A percentile compares a stretch with the other conserved stretches of the same genome.
These are phyloP conservation scores for Lodderomyces beijingensis DNA, from an alignment of 1,139 yeast genomes.

Conservation along the genomic window DNA sequence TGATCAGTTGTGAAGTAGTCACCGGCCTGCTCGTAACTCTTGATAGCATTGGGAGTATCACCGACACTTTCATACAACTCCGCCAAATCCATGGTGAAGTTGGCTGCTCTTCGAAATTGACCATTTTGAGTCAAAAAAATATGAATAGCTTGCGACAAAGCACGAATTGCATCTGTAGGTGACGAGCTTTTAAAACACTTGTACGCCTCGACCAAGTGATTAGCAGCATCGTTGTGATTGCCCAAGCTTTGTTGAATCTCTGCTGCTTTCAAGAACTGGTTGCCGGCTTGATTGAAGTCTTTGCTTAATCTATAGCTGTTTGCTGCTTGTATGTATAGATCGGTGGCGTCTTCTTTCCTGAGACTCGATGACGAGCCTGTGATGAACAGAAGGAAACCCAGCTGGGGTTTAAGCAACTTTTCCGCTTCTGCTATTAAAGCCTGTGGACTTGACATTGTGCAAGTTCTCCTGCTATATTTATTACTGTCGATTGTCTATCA, in stretches of 20 bases:
- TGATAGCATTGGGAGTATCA: constrained; percentile 65
- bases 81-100: constrained; percentile 86
- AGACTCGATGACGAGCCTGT: constrained; percentile 66
- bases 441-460: constrained; percentile 43
- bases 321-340: constrained; percentile 85
- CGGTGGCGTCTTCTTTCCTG: constrained; percentile 88
- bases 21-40: constrained; percentile 87
- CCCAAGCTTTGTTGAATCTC: constrained; percentile 69
- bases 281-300: constrained; percentile 71
- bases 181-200: constrained; percentile 74
- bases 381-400: constrained; percentile 68
- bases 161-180: constrained; percentile 75
- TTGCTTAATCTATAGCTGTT: constrained; percentile 76
- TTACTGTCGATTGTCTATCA: too few species aligned
- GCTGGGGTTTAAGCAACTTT: constrained; percentile 52
- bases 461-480: too few species aligned
- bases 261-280: constrained; percentile 82
- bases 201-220: constrained; percentile 85
- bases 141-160: constrained; percentile 72
- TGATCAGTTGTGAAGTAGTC: constrained; percentile 95
- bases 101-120: constrained; percentile 94
- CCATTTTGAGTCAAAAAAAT: constrained; percentile 81
- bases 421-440: constrained; percentile 42
- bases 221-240: constrained; percentile 88
- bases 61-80: constrained; percentile 73